Evolutionary conservation across 108 stramenopile genomes (phyloP), one percentile per base, ranked within the genome.

Genomic region (Chaetoceros muelleri): DNA sequence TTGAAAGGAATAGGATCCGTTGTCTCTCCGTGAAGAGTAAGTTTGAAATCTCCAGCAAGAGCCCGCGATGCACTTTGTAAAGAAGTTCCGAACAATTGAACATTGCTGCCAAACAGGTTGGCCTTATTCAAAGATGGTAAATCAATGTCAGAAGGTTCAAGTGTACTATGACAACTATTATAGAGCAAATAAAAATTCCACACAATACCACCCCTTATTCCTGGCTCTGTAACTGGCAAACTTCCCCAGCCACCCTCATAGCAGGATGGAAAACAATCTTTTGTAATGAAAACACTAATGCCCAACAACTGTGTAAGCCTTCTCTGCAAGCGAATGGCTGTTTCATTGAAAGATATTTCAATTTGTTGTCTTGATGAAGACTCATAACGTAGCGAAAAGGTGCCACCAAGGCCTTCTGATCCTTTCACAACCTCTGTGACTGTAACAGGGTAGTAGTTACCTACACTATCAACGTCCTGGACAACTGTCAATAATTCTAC

Each of bases 101-200:
- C 78, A 3, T 58, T 60, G 8, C 66, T 54, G 8, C 90, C 90
- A 28, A 22, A 27, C 18, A 91, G 61, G n/a, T 19, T 40, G 1
- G 62, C 44, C 58, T 46, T 52, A 31, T 67, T 70, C 44, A 76
- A 48, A n/a, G 55, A 34, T 25, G 81, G 79, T 7, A 81, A 44
- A 46, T 80, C 61, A n/a, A 89, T 61, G 53, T 83, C 70, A 46
- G 87, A 87, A 24, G 87, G 80, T 1, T 87, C 87, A 67, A 89
- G 89, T 22, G 87, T 76, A 44, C 65, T 47, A 17, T 87, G 87
- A 23, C 70, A 58, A 59, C 58, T 64, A 46, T 87, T 84, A 52
- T 68, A 53, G 28, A 87, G 60, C 64, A 87, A 93, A 40, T 51
- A 54, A 45, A 90, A 66, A 21, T 61, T 75, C 90, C 90, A 93